These are phyloP conservation scores for Cryptosporidium parvum DNA, from an alignment of 169 alveolate species.

Conservation along the genomic window DNA sequence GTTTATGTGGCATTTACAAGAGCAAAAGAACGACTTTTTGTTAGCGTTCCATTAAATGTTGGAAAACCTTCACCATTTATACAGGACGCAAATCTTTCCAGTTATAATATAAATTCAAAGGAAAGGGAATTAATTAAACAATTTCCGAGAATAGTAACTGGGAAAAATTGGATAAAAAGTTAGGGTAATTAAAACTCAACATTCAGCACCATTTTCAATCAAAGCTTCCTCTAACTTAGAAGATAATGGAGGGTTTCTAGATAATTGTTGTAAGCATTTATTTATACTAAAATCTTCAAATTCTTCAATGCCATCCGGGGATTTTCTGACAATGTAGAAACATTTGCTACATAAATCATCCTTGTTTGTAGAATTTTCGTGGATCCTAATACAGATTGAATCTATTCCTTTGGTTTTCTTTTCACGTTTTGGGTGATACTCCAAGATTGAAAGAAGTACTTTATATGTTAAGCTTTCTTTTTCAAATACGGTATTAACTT, in stretches of 20 bases:
- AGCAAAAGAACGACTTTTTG: constrained; percentile 79
- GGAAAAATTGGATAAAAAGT: constrained; percentile 24
- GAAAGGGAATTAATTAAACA: constrained; percentile 37
- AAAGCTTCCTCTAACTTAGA: constrained; percentile 8
- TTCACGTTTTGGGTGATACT: constrained; percentile 55
- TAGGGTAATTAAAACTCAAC: neutral
- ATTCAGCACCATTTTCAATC: neutral
- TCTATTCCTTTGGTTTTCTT: constrained; percentile 31
- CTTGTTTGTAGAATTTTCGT: neutral
- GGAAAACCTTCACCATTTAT: constrained; percentile 65
- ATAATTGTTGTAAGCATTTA: constrained; percentile 56
- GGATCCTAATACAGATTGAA: constrained; percentile 49
- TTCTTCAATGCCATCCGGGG: constrained; percentile 40
- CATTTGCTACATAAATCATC: constrained; percentile 31
- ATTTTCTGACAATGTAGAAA: constrained; percentile 30
- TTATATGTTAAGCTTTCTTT: constrained; percentile 35
- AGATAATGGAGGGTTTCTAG: constrained; percentile 68
- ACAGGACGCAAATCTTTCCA: constrained; percentile 47
- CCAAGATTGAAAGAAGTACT: constrained; percentile 34
- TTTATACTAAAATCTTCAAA: constrained; percentile 65
- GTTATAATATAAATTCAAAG: neutral
- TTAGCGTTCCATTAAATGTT: constrained; percentile 52
- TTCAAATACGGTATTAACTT: constrained; percentile 39
- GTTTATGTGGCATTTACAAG: constrained; percentile 87
- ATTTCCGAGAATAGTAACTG: constrained; percentile 31